Evolutionary conservation across 768 basidiomycete genomes (phyloP), one percentile per base, ranked within the genome.

Genomic region (Lanmaoa pseudosensibilis): DNA sequence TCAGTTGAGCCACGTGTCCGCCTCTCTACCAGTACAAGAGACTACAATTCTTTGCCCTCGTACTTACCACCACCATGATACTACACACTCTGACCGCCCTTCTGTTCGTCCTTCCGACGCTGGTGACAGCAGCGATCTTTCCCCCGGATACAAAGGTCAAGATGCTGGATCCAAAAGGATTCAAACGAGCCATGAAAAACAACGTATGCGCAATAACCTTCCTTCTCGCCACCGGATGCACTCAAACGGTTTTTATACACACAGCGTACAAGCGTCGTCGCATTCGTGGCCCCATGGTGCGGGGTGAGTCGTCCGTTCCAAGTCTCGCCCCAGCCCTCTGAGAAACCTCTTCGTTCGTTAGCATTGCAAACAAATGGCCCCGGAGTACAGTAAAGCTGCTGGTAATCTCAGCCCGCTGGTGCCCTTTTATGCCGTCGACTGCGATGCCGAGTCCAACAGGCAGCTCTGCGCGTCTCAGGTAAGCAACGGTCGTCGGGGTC

Each of bases 241-340:
- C 54, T 37, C 18, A 57, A 37, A 19, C 33, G 5, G 40, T n/a
- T 32, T 38, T 32, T 32, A 52, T 19, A 8, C 12, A 37, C 46
- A 11, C 62, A 92, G 91, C 77, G 82, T 73, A 88, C 91, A 33
- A 83, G 79, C 58, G 71, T 94, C 66, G 87, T 96, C 18, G 94
- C 92, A 2, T 97, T 95, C 67, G 88, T 94, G 13, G 94, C 94
- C n/a, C 90, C 93, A 4, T 96, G 94, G 94, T 94, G 90, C 66
- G 90, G 89, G 61, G 89, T 91, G 70, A 69, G 88, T 61, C 37
- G 34, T 10, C n/a, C 11, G 11, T 46, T 21, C 25, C 48, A 2
- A 41, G 6, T 23, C 36, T 25, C 16, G 5, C 21, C 5, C 33
- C 33, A 12, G 16, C 10, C 12, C 36, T 37, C 48, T 23, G 21